Evolutionary conservation across 257 asterid genomes (phyloP), one percentile per base, ranked within the genome.

Genomic region (Solanum gandarillasii): DNA sequence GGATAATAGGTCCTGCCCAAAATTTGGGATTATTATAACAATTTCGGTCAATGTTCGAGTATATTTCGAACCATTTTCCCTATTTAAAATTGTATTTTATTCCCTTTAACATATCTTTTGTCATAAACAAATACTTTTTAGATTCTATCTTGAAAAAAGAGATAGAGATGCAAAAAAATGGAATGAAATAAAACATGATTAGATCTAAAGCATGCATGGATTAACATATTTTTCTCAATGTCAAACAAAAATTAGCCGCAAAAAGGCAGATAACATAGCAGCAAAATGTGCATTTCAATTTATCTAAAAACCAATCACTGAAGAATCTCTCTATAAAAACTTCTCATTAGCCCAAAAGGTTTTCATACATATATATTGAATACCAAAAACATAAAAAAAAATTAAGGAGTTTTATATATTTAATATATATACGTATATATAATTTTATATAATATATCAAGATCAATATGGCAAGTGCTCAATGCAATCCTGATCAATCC

Each of bases 381-480:
- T 68, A 13, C 9, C 41, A 23, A 46, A 86, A 85, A 68, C 27
- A 81, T 14, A 3, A 74, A 38, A 13, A n/a, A 25, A 8, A 25
- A 4, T 1, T 4, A 43, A 81, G 25, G 10, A 81, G 41, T 48
- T 39, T 39, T 38, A 9, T 73, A 68, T 68, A 68, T 68, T 41
- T 67, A 46, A 27, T 27, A 83, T 5, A 27, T n/a, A 43, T 35
- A 83, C 18, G 3, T 52, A 46, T 83, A 31, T 83, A 46, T 55
- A 55, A 18, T 55, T 38, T 58, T 65, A 23, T 31, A 65, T 39
- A 36, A 71, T 74, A 27, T 41, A 81, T 29, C 41, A 68, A 41
- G 43, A 86, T 72, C 36, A 25, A 91, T 71, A 92, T 93, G 95
- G 89, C 95, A 88, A 91, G 92, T 83, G 38, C 62, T 23, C 92